phyloP scores from a whole-genome alignment of 2,329 filamentous ascomycete genomes.

The Ophiostoma ips region DNA sequence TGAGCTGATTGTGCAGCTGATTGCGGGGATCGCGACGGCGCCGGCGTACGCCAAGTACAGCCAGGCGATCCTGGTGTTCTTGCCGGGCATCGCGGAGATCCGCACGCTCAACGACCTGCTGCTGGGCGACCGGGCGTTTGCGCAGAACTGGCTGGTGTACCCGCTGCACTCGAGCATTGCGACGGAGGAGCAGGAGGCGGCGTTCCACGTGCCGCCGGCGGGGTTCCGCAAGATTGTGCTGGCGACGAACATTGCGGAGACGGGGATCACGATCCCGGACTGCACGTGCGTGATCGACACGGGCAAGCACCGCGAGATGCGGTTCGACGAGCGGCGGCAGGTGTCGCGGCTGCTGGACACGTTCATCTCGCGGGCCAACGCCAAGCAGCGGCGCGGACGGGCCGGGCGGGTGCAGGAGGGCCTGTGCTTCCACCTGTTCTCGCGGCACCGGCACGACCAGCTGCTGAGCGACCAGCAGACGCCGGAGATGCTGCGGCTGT shows the following conservation, averaged over 20 bases:
- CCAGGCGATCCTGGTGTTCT: slow-evolving; percentile 84
- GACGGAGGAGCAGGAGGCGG: slow-evolving; percentile 89
- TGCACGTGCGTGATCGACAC: slow-evolving; percentile 95
- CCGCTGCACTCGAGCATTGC: slow-evolving; percentile 89
- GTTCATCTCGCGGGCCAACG: slow-evolving; percentile 90
- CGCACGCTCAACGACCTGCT: slow-evolving; percentile 77
- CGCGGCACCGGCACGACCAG: slow-evolving; percentile 73
- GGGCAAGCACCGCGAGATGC: slow-evolving; percentile 94
- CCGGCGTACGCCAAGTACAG: slow-evolving; percentile 57
- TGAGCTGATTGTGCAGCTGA: slow-evolving; percentile 66
- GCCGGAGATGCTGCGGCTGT: slow-evolving; percentile 88
- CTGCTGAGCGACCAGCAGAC: slow-evolving; percentile 85
- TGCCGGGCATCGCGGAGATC: slow-evolving; percentile 91
- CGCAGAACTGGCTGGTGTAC: slow-evolving; percentile 68
- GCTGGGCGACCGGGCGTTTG: slow-evolving; percentile 60
- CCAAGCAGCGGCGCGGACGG: slow-evolving; percentile 84
- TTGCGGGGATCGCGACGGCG: slow-evolving; percentile 60
- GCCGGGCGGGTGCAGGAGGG: slow-evolving; percentile 92
- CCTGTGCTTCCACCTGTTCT: slow-evolving; percentile 91
- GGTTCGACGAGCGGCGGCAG: slow-evolving; percentile 86
- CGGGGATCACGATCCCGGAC: slow-evolving; percentile 95
- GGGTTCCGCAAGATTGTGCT: slow-evolving; percentile 86
- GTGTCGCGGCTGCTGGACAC: slow-evolving; percentile 83
- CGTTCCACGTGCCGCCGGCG: slow-evolving; percentile 70
- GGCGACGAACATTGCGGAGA: slow-evolving; percentile 96